Evolutionary conservation across 176 grass and related monocot genomes (phyloP), one percentile per base, ranked within the genome.

Genomic region (Areca catechu): DNA sequence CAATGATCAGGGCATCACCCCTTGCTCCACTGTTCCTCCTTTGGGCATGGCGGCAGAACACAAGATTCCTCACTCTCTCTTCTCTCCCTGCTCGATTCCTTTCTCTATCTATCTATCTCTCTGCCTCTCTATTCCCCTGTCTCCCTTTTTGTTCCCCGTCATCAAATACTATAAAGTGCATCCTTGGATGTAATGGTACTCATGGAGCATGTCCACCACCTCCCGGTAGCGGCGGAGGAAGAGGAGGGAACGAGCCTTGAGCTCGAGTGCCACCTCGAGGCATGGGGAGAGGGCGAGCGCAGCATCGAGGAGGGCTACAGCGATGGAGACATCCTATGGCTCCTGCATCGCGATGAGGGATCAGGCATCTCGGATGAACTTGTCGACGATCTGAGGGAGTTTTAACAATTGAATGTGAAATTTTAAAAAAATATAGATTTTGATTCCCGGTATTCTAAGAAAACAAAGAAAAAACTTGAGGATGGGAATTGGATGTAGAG

Each of bases 191-290:
- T n/a, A n/a, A n/a, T n/a, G n/a, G 87, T 92, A 92, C 21, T 98
- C 84, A 12, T 70, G 84, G 18, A 98, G 81, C 93, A 92, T 92
- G 24, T 98, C 88, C 1, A 84, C 93, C 18, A 98, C 82, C 71
- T 98, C 84, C 23, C 76, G 76, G 76, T 83, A 98, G 9, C 87
- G 80, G 2, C 81, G 81, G 62, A 92, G 84, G 21, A 80, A 34
- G 64, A 98, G 78, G 17, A 98, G 84, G 17, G 93, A 70, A 4
- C 93, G 78, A 14, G 84, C 86, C 59, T 71, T 80, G 14, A 98
- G 63, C 84, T 98, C 93, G 6, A 98, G 84, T 3, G 84, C 81
- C 15, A 76, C 60, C 75, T 98, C 93, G 56, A 78, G 69, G 58
- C 81, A 73, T 15, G 93, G 87, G 0, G 93, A 85, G 15, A 98